Conservation (phyloP, 169 alveolate species). For the Condylostoma magnum region DNA sequence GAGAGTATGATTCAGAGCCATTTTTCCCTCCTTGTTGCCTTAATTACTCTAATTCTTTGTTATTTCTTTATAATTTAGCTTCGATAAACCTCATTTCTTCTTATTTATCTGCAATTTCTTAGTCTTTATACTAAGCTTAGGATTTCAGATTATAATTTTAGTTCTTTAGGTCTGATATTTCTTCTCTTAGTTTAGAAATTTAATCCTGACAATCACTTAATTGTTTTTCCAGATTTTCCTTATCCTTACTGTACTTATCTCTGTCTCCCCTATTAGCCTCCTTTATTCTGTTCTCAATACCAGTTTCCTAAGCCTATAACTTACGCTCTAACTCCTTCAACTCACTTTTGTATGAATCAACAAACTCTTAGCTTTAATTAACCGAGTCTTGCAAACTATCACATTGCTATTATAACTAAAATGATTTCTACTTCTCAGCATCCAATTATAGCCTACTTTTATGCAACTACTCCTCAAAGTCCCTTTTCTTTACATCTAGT, state of each 20-base stretch:
- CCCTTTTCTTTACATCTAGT: not conserved
- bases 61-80: too few species aligned
- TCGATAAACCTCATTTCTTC: slow-evolving; percentile 9
- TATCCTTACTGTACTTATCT: slow-evolving; percentile 18
- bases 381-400: not conserved
- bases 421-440: not conserved
- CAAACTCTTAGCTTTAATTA: not conserved
- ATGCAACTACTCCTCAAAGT: slow-evolving; percentile 2
- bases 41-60: too few species aligned
- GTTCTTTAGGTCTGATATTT: not conserved
- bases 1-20: too few species aligned
- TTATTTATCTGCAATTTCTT: slow-evolving; percentile 1
- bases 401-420: not conserved
- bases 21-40: too few species aligned
- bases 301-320: not conserved
- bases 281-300: not conserved
- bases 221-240: slow-evolving; percentile 23
- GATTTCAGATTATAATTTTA: not conserved
- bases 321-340: not conserved
- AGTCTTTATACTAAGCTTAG: not conserved
- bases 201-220: not conserved
- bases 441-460: not conserved
- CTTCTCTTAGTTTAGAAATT: not conserved
- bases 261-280: not conserved
- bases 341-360: not conserved